These are phyloP conservation scores for Didymella exigua DNA, from an alignment of 2,329 filamentous ascomycete genomes.

Conservation along the genomic window DNA sequence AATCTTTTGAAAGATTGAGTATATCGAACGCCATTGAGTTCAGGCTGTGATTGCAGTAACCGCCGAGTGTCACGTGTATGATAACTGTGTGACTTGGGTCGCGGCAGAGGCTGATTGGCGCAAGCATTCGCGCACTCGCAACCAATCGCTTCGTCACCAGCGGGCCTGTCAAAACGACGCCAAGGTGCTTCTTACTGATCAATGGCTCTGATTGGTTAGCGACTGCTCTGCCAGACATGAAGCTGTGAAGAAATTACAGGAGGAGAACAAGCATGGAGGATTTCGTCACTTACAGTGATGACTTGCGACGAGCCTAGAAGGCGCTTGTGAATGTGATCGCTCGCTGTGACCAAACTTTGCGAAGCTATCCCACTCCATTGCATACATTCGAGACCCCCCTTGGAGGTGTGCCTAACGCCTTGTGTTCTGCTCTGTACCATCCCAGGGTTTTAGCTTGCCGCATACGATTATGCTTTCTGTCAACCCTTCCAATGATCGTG, in stretches of 20 bases:
- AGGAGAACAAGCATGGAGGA: conserved; percentile 13
- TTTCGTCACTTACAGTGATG: conserved; percentile 5
- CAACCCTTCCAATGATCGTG: neutral
- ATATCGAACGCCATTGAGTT: neutral
- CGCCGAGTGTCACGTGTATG: conserved; percentile 16
- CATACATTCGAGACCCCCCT: too few species aligned
- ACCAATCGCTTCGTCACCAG: conserved; percentile 32
- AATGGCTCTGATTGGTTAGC: neutral
- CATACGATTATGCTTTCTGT: neutral
- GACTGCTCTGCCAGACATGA: neutral
- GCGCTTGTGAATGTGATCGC: conserved; percentile 28
- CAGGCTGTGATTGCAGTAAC: neutral
- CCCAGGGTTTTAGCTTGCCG: conserved; percentile 4
- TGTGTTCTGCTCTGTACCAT: too few species aligned
- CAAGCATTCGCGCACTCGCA: conserved; percentile 2
- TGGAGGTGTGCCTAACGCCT: conserved; percentile 12
- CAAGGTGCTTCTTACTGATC: neutral
- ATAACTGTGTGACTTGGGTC: conserved; percentile 22
- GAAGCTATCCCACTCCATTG: too few species aligned
- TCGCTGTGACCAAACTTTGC: conserved; percentile 21
- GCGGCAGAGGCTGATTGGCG: conserved; percentile 30
- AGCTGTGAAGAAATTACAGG: conserved; percentile 3
- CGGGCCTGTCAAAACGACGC: conserved; percentile 3
- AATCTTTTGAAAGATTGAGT: neutral
- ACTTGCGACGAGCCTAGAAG: conserved; percentile 24